These are phyloP conservation scores for Setaria italica DNA, from an alignment of 202 grass and related monocot genomes.

Conservation along the genomic window DNA sequence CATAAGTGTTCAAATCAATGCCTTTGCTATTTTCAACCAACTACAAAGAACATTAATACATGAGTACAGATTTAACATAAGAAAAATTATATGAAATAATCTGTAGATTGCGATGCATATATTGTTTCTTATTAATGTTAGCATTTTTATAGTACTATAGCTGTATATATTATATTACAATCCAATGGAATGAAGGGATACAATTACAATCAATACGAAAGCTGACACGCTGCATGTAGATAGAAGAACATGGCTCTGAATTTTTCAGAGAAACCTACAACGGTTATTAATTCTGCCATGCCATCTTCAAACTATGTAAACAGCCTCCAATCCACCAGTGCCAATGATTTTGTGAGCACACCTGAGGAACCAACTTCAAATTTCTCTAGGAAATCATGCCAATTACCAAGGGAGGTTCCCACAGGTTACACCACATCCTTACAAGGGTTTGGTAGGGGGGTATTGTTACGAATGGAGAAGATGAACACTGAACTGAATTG, in stretches of 20 bases:
- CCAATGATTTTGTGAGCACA: neutral
- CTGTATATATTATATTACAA: neutral
- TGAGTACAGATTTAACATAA: slow-evolving; percentile 21
- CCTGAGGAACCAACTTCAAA: neutral
- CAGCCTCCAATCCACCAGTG: neutral
- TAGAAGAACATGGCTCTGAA: neutral
- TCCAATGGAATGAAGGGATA: neutral
- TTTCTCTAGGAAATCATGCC: neutral
- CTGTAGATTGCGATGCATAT: neutral
- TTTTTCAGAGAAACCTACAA: too few species aligned
- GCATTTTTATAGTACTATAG: neutral
- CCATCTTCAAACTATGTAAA: neutral
- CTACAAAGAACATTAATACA: slow-evolving; percentile 55
- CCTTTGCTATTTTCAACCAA: slow-evolving; percentile 85
- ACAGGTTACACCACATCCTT: neutral
- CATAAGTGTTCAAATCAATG: slow-evolving; percentile 73
- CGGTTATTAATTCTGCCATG: neutral
- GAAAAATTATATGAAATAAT: neutral
- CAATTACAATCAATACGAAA: neutral
- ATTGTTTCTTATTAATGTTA: neutral
- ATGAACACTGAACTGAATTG: too few species aligned
- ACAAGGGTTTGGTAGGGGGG: neutral
- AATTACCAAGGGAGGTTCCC: neutral
- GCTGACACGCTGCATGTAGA: neutral
- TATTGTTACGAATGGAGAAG: too few species aligned